Conservation (phyloP, 2,329 filamentous ascomycete species). For the Coniella vitis region DNA sequence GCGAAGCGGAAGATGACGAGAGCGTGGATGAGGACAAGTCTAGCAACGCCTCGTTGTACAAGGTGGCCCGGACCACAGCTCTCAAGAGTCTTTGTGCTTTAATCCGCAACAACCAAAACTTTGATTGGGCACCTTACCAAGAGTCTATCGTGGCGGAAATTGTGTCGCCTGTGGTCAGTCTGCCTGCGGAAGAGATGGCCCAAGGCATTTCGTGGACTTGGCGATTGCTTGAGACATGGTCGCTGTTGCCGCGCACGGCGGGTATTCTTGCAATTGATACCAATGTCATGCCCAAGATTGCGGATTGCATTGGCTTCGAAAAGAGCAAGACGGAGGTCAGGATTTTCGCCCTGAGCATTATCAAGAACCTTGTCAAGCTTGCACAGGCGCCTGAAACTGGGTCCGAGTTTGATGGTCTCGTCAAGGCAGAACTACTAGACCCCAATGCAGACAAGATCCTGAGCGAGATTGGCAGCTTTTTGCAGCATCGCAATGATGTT, state of each 20-base stretch:
- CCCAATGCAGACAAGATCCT: conserved; percentile 54
- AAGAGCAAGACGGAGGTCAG: conserved; percentile 71
- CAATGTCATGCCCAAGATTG: conserved; percentile 62
- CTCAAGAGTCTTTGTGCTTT: conserved; percentile 76
- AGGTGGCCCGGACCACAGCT: conserved; percentile 61
- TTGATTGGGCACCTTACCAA: conserved; percentile 68
- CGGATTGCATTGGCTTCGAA: conserved; percentile 62
- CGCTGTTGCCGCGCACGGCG: conserved; percentile 57
- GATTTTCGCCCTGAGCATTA: conserved; percentile 68
- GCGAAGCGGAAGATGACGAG: conserved; percentile 28
- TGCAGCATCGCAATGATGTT: conserved; percentile 49
- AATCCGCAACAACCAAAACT: conserved; percentile 64
- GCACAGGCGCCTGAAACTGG: conserved; percentile 48
- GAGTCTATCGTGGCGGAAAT: conserved; percentile 66
- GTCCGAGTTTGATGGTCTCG: conserved; percentile 50
- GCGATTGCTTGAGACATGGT: conserved; percentile 76
- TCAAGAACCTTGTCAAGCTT: conserved; percentile 61
- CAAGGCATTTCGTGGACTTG: conserved; percentile 83
- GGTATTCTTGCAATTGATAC: conserved; percentile 57
- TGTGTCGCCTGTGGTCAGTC: conserved; percentile 68
- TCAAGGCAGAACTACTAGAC: conserved; percentile 49
- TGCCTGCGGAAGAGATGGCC: conserved; percentile 76
- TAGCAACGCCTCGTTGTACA: conserved; percentile 52
- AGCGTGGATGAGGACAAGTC: conserved; percentile 30
- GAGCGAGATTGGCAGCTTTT: conserved; percentile 59